A percentile compares a stretch with the other conserved stretches of the same genome.
These are phyloP conservation scores for Cutaneotrichosporon spelunceum DNA, from an alignment of 1,284 basidiomycete species.

Conservation along the genomic window DNA sequence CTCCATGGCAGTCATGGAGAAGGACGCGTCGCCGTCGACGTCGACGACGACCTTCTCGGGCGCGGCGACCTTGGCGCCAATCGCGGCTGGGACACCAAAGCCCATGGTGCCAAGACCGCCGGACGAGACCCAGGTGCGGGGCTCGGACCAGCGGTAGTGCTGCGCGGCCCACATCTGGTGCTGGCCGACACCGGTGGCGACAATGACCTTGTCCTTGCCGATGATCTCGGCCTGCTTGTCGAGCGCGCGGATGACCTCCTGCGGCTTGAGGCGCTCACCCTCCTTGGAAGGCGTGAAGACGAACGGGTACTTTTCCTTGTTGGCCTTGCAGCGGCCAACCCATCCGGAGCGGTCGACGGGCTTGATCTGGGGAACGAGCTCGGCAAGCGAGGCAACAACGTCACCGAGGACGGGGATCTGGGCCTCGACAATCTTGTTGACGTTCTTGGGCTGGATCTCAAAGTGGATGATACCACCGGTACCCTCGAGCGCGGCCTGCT, in stretches of 20 bases:
- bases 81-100: conserved; percentile 88
- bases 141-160: conserved; percentile 83
- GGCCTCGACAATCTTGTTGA: conserved; percentile 98
- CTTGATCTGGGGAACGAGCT: conserved; percentile 74
- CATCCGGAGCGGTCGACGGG: conserved; percentile 68
- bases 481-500: conserved; percentile 78
- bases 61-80: conserved; percentile 94
- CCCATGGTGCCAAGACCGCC: conserved; percentile 98
- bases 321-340: conserved; percentile 74
- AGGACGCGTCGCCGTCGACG: conserved; percentile 95
- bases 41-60: conserved; percentile 93
- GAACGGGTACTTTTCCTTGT: conserved; percentile 91
- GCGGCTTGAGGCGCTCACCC: conserved; percentile 82
- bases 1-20: conserved; percentile 99
- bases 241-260: conserved; percentile 92
- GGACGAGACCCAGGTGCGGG: conserved; percentile 88
- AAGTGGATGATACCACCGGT: conserved; percentile 98
- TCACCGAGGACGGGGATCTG: conserved; percentile 92
- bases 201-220: conserved; percentile 75
- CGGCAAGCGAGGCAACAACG: conserved; percentile 75
- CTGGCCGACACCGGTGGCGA: conserved; percentile 94
- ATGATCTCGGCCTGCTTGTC: conserved; percentile 67
- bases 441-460: conserved; percentile 97
- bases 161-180: conserved; percentile 99
- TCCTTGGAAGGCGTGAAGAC: conserved; percentile 68